Evolutionary conservation across 2,329 filamentous ascomycete genomes (phyloP).

Genomic region (Lecanicillium sp.): DNA sequence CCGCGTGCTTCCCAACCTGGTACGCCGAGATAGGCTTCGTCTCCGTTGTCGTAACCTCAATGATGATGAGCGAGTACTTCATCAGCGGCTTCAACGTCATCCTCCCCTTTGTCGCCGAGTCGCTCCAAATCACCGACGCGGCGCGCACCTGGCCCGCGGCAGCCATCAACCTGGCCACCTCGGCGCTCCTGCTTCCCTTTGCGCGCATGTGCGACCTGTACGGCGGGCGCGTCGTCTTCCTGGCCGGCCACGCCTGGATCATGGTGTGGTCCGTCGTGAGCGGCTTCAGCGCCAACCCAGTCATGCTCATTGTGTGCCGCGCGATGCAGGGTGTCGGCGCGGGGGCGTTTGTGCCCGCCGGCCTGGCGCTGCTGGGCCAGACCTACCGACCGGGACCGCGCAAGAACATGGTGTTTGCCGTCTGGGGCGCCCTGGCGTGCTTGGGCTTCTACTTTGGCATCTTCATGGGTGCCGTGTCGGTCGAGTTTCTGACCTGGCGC

Average conservation of each 20-base stretch:
- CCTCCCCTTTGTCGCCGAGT: conserved; percentile 54
- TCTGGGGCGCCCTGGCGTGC: conserved; percentile 52
- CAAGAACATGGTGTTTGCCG: conserved; percentile 58
- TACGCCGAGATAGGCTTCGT: conserved; percentile 56
- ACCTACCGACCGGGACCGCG: conserved; percentile 63
- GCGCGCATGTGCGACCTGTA: conserved; percentile 57
- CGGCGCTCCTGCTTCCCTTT: conserved; percentile 52
- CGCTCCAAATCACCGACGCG: conserved; percentile 55
- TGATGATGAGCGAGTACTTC: conserved; percentile 64
- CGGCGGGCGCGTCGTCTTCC: conserved; percentile 54
- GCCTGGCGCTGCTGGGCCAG: conserved; percentile 63
- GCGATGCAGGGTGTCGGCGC: conserved; percentile 68
- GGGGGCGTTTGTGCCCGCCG: conserved; percentile 60
- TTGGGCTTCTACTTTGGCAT: conserved; percentile 59
- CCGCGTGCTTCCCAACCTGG: conserved; percentile 42
- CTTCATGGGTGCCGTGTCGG: conserved; percentile 56
- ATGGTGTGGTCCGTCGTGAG: conserved; percentile 60
- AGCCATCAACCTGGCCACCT: conserved; percentile 51
- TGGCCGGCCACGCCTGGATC: conserved; percentile 56
- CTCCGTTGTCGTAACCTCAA: conserved; percentile 53
- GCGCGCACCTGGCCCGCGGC: conserved; percentile 58
- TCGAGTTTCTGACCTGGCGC: conserved; percentile 53
- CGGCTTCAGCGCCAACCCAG: conserved; percentile 59
- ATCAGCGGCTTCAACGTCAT: conserved; percentile 72
- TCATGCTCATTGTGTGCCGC: conserved; percentile 67